A percentile compares a stretch with the other conserved stretches of the same genome.
These are phyloP conservation scores for Tylopilus sp. DNA, from an alignment of 1,284 basidiomycete genomes.

Conservation along the genomic window DNA sequence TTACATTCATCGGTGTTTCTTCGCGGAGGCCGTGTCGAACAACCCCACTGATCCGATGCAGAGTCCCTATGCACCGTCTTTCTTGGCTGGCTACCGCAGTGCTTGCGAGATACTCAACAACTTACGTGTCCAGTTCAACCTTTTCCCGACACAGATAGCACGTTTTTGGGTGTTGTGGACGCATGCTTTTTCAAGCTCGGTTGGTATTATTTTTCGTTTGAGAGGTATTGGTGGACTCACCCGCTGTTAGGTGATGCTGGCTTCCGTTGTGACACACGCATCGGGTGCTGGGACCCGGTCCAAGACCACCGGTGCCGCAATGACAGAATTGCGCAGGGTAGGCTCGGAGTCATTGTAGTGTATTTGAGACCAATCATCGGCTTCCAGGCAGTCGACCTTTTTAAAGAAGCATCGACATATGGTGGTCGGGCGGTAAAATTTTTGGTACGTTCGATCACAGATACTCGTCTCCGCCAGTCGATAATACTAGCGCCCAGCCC, in stretches of 20 bases:
- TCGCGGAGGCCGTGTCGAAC: constrained; percentile 58
- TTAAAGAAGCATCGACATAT: constrained; percentile 52
- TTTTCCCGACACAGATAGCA: constrained; percentile 57
- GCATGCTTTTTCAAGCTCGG: constrained; percentile 60
- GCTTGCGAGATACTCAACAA: constrained; percentile 53
- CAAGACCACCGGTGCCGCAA: constrained; percentile 62
- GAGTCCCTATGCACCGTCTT: constrained; percentile 61
- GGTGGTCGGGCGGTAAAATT: constrained; percentile 67
- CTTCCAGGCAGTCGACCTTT: constrained; percentile 51
- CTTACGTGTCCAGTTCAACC: constrained; percentile 47
- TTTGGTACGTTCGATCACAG: constrained; percentile 41
- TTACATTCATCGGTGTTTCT: constrained; percentile 67
- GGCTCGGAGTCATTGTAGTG: background rate
- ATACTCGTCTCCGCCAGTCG: background rate
- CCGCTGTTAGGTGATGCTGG: constrained; percentile 56
- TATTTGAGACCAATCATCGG: constrained; percentile 6
- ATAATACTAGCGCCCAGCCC: constrained; percentile 39
- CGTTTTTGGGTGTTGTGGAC: constrained; percentile 69
- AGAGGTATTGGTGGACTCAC: background rate
- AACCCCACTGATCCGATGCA: constrained; percentile 57
- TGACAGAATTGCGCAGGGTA: constrained; percentile 52
- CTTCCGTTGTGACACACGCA: constrained; percentile 61
- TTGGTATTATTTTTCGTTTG: constrained; percentile 30
- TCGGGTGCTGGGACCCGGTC: constrained; percentile 45
- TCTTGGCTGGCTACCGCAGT: constrained; percentile 60